Conservation (phyloP, 2,329 filamentous ascomycete genomes). For the Beauveria scarabaeidicola region DNA sequence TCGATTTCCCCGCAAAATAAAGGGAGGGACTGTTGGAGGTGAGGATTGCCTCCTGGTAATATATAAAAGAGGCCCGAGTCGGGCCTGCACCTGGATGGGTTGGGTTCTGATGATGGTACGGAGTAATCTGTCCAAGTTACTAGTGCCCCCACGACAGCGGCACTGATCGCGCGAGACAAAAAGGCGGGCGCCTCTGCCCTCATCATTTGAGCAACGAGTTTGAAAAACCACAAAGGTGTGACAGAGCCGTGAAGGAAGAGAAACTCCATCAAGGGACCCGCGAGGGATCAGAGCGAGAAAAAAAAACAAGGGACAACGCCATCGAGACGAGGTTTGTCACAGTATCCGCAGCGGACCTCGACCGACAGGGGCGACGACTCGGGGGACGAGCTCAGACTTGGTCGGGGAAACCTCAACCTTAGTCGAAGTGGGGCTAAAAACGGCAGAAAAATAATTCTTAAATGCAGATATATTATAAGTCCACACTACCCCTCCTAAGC, state of each 20-base stretch:
- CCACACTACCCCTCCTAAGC: too few species aligned
- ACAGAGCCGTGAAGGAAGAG: background rate
- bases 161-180: background rate
- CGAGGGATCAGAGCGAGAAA: background rate
- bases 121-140: background rate
- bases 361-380: background rate
- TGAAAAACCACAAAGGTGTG: background rate
- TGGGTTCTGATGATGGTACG: background rate
- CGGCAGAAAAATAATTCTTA: too few species aligned
- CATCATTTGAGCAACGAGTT: background rate
- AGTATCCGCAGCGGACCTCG: conserved; percentile 10
- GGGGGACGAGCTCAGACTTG: too few species aligned
- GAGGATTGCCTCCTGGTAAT: background rate
- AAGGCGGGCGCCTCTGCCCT: background rate
- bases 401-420: too few species aligned
- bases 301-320: background rate
- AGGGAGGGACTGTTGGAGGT: background rate
- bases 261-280: background rate
- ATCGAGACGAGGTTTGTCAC: background rate
- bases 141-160: background rate
- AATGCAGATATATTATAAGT: too few species aligned
- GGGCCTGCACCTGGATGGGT: background rate
- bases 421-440: too few species aligned
- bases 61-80: background rate
- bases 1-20: conserved; percentile 3